Evolutionary conservation across 1,284 basidiomycete species (phyloP).

Genomic region (Polyporus tsugae): DNA sequence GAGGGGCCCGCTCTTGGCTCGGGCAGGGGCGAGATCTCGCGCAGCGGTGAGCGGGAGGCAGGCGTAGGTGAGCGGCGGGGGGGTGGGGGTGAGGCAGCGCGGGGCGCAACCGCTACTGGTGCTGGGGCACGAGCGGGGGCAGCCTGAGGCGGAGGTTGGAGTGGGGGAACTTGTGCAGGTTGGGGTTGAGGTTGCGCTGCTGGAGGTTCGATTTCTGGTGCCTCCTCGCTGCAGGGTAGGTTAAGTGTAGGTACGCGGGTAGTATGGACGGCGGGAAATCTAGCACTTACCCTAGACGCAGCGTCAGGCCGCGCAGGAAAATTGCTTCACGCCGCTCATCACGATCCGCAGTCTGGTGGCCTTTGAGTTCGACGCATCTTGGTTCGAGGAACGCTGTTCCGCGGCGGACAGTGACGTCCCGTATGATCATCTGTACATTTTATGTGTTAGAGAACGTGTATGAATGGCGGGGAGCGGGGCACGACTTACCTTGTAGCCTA

Average conservation of each 20-base stretch:
- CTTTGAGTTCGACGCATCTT: slow-evolving; percentile 61
- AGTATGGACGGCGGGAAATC: background rate
- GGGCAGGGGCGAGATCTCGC: slow-evolving; percentile 35
- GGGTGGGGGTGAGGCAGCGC: background rate
- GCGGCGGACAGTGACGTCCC: slow-evolving; percentile 64
- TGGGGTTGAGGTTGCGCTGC: slow-evolving; percentile 11
- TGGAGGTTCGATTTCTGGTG: slow-evolving; percentile 27
- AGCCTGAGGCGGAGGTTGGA: background rate
- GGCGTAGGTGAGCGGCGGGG: slow-evolving; percentile 2
- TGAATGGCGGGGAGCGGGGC: background rate
- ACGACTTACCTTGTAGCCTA: slow-evolving; percentile 75
- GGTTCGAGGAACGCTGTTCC: slow-evolving; percentile 79
- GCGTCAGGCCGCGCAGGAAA: slow-evolving; percentile 63
- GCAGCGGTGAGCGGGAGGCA: slow-evolving; percentile 36
- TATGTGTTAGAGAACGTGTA: slow-evolving; percentile 1
- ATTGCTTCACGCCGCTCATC: slow-evolving; percentile 58
- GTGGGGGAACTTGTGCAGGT: slow-evolving; percentile 18
- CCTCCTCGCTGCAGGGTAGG: slow-evolving; percentile 8
- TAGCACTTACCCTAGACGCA: slow-evolving; percentile 64
- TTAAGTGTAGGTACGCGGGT: background rate
- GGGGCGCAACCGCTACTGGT: slow-evolving; percentile 6
- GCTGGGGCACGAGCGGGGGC: slow-evolving; percentile 16
- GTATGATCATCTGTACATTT: slow-evolving; percentile 64
- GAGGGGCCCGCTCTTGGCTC: slow-evolving; percentile 35
- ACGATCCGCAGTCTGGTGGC: slow-evolving; percentile 65